These are phyloP conservation scores for Cadophora sp. DNA, from an alignment of 2,329 filamentous ascomycete species.

Conservation along the genomic window DNA sequence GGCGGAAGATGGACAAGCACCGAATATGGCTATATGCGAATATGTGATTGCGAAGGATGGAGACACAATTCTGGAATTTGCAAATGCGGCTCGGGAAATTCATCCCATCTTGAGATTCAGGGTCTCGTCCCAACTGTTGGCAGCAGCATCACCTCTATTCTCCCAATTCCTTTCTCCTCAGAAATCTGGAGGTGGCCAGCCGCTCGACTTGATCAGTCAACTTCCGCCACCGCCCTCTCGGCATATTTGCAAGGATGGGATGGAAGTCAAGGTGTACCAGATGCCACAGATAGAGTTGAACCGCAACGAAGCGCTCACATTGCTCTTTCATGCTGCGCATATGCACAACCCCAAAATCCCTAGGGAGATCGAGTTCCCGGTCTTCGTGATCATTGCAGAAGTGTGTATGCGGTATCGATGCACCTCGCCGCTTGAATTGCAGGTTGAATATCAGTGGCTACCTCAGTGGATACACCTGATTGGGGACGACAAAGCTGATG, in stretches of 20 bases:
- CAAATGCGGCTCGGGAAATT: constrained; percentile 48
- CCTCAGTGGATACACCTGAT: constrained; percentile 57
- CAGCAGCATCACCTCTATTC: constrained; percentile 60
- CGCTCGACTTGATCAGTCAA: constrained; percentile 34
- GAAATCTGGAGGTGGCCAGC: constrained; percentile 23
- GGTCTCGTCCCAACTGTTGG: constrained; percentile 57
- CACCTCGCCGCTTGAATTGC: constrained; percentile 56
- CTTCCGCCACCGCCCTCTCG: constrained; percentile 43
- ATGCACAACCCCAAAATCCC: constrained; percentile 56
- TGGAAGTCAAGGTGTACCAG: constrained; percentile 54
- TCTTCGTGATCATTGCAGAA: constrained; percentile 59
- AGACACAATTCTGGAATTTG: constrained; percentile 59
- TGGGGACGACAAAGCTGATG: constrained; percentile 55
- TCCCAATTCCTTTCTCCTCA: constrained; percentile 51
- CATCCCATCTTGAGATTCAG: constrained; percentile 55
- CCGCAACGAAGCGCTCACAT: constrained; percentile 49
- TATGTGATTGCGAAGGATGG: constrained; percentile 53
- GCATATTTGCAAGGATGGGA: constrained; percentile 52
- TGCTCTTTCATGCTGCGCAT: constrained; percentile 58
- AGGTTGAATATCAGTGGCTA: constrained; percentile 59
- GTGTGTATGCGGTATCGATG: constrained; percentile 57
- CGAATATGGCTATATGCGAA: constrained; percentile 50
- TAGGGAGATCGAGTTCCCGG: constrained; percentile 53
- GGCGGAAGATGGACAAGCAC: constrained; percentile 50
- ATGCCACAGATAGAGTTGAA: constrained; percentile 60